phyloP scores from a whole-genome alignment of 2,329 filamentous ascomycete genomes.

The Allantophomopsis cytisporea region DNA sequence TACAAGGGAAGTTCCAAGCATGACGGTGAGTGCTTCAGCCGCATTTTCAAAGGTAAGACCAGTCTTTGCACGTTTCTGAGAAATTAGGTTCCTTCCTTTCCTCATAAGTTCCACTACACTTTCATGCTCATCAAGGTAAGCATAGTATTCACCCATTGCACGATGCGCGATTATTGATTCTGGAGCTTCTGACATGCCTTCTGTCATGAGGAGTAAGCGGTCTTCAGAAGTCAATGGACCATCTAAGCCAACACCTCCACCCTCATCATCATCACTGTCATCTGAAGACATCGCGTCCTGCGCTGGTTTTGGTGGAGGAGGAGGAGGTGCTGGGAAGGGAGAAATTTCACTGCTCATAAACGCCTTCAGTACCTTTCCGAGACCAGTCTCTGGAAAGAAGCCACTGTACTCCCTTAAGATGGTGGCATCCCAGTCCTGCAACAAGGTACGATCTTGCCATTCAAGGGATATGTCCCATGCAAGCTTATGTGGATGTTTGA shows the following conservation, averaged over 20 bases:
- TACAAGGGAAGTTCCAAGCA: constrained; percentile 76
- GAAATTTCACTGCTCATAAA: constrained; percentile 77
- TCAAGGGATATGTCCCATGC: constrained; percentile 89
- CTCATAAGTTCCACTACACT: constrained; percentile 68
- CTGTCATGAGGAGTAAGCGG: constrained; percentile 66
- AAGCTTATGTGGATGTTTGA: constrained; percentile 78
- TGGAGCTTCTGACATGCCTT: constrained; percentile 47
- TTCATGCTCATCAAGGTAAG: constrained; percentile 75
- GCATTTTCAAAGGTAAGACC: constrained; percentile 58
- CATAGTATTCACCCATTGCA: constrained; percentile 71
- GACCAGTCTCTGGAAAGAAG: constrained; percentile 73
- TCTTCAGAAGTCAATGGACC: constrained; percentile 61
- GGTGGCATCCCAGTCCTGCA: constrained; percentile 64
- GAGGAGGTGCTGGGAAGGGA: constrained; percentile 47
- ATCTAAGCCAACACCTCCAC: constrained; percentile 34
- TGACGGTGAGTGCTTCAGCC: constrained; percentile 60
- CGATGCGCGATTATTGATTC: constrained; percentile 74
- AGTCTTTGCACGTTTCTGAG: constrained; percentile 47
- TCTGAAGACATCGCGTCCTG: constrained; percentile 26
- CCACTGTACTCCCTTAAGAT: constrained; percentile 69
- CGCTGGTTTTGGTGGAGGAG: constrained; percentile 11
- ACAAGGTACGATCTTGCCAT: constrained; percentile 68
- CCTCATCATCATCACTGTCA: constrained; percentile 42
- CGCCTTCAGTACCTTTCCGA: constrained; percentile 69
- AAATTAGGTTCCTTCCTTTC: constrained; percentile 51